These are phyloP conservation scores for Rubia tinctorum DNA, from an alignment of 305 asterid species.

Conservation along the genomic window DNA sequence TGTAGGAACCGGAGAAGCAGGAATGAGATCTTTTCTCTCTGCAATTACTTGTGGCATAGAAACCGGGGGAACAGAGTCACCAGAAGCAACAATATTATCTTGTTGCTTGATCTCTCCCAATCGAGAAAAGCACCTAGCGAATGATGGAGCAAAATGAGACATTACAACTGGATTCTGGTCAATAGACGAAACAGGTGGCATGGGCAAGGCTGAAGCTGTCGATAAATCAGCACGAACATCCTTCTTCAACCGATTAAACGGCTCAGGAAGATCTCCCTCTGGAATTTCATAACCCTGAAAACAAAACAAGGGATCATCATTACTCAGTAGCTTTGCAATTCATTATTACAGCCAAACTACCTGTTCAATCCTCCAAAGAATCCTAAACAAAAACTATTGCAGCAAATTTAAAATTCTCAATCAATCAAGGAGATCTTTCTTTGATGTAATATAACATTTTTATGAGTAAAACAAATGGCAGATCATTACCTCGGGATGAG, in stretches of 20 bases:
- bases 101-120: neutral
- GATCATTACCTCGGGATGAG: conserved; percentile 67
- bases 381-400: neutral
- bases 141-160: conserved; percentile 58
- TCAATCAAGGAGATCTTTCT: neutral
- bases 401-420: neutral
- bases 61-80: conserved; percentile 11
- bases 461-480: neutral
- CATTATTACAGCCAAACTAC: neutral
- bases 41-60: conserved; percentile 6
- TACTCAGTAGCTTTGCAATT: neutral
- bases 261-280: conserved; percentile 58
- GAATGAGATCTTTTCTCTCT: conserved; percentile 18
- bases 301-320: conserved; percentile 11
- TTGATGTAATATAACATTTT: neutral
- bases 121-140: conserved; percentile 46
- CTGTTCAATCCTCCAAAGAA: neutral
- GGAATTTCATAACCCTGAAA: conserved; percentile 82
- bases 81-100: conserved; percentile 6
- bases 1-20: conserved; percentile 18
- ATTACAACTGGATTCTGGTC: conserved; percentile 26
- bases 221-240: conserved; percentile 11
- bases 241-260: conserved; percentile 41
- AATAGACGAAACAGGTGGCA: conserved; percentile 12
- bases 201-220: conserved; percentile 20